Evolutionary conservation across 257 asterid genomes (phyloP), one percentile per base, ranked within the genome.

Genomic region (Penstemon newberryi): DNA sequence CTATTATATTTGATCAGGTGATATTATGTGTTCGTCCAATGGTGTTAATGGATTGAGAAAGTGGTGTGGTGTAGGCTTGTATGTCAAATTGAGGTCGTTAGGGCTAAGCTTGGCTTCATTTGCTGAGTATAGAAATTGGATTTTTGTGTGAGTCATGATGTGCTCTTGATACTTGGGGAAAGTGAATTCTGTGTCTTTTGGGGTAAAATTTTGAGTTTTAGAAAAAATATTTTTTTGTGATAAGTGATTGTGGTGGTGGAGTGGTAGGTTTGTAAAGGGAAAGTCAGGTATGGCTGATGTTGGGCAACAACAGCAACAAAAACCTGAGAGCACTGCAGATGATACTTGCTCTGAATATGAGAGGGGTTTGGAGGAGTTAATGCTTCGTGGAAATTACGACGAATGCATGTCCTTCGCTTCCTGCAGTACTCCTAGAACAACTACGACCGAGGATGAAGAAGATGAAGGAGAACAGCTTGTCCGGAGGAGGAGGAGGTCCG

Each of bases 321-420:
- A 93, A 77, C 85, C 97, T 8, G 98, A 88, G 73, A 86, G 95
- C 80, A 77, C 95, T 0, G 89, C 77, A 7, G 85, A 75, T 15
- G 91, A 81, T 38, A 82, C 81, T 44, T 85, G 78, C 49, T 82
- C 90, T 0, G 96, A 86, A 66, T 91, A 89, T 38, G 95, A 89
- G 78, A 86, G 96, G 76, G 91, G 95, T 54, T 81, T 86, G 78
- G 97, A 91, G 82, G 99, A 87, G 80, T 76, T 89, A 62, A 81
- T 89, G 96, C 79, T 89, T 92, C 80, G 84, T 54, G 96, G 96
- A 10, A 87, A 82, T 74, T 91, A 91, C 74, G 99, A 91, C 33
- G 96, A 91, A 62, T 91, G 90, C 76, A 84, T 88, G 96, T 83
- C 97, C 15, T 89, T 81, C 71, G 91, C 92, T 10, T 88, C 99